phyloP scores from a whole-genome alignment of 2,329 filamentous ascomycete genomes.

The Cytospora paraplurivora region DNA sequence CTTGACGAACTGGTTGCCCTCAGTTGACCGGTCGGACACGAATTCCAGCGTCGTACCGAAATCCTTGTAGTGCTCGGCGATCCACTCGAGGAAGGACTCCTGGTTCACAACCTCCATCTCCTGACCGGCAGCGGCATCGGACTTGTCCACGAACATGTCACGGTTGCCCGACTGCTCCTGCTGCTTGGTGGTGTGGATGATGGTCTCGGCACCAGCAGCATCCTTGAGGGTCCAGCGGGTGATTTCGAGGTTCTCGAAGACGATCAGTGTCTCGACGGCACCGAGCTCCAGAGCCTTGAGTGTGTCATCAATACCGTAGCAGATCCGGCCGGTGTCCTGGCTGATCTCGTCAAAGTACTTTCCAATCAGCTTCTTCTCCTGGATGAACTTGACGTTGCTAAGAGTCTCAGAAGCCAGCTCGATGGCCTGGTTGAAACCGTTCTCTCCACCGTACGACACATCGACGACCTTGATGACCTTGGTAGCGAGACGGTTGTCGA shows the following conservation, averaged over 20 bases:
- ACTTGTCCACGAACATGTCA: slow-evolving; percentile 89
- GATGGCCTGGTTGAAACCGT: slow-evolving; percentile 99
- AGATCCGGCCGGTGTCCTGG: slow-evolving; percentile 94
- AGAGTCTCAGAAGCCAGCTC: slow-evolving; percentile 93
- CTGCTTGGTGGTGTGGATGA: slow-evolving; percentile 85
- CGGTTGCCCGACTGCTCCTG: slow-evolving; percentile 72
- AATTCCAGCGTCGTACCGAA: slow-evolving; percentile 96
- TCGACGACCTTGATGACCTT: slow-evolving; percentile 99
- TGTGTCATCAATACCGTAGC: slow-evolving; percentile 97
- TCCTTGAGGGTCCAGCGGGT: slow-evolving; percentile 89
- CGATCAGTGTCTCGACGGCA: slow-evolving; percentile 90
- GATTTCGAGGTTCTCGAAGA: slow-evolving; percentile 96
- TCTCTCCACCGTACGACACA: slow-evolving; percentile 97
- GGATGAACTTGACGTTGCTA: slow-evolving; percentile 99
- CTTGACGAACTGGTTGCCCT: slow-evolving; percentile 99
- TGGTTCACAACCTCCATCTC: slow-evolving; percentile 95
- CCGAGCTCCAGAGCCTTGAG: slow-evolving; percentile 95
- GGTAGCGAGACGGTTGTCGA: slow-evolving; percentile 83
- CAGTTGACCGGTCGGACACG: slow-evolving; percentile 93
- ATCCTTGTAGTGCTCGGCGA: slow-evolving; percentile 97
- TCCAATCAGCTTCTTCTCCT: slow-evolving; percentile 99
- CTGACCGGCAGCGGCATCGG: slow-evolving; percentile 67
- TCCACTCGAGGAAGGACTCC: slow-evolving; percentile 97
- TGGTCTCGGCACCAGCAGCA: slow-evolving; percentile 68
- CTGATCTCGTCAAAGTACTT: slow-evolving; percentile 99